These are phyloP conservation scores for Chytriomyces hyalinus DNA, from an alignment of 192 early-diverging fungal genomes.

Conservation along the genomic window DNA sequence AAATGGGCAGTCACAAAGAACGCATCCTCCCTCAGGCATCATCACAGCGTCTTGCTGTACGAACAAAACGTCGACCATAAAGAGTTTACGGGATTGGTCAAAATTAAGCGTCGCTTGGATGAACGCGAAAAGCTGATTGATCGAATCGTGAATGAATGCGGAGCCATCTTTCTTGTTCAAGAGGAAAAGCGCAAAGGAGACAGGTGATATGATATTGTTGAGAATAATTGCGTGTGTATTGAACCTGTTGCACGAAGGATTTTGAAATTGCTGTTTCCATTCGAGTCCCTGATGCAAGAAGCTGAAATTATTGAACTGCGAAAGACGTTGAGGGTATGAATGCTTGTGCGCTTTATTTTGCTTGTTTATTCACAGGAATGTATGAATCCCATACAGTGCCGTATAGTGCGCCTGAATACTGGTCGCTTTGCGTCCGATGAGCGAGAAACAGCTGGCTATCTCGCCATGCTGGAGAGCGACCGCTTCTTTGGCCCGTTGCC, in stretches of 20 bases:
- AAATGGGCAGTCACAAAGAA: neutral
- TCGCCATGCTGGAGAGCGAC: neutral
- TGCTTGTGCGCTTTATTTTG: neutral
- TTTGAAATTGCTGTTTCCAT: slow-evolving; percentile 7
- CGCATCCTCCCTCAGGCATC: neutral
- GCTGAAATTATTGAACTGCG: slow-evolving; percentile 8
- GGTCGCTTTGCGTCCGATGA: slow-evolving; percentile 7
- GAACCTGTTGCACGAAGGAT: neutral
- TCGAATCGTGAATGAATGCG: neutral
- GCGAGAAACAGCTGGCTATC: neutral
- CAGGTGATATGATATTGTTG: neutral
- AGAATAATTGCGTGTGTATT: neutral
- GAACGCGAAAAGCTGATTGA: neutral
- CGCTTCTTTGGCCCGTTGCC: neutral
- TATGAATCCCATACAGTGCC: neutral
- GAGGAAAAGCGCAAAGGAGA: neutral
- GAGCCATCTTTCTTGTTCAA: neutral
- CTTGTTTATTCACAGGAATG: neutral
- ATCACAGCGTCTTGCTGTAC: slow-evolving; percentile 1
- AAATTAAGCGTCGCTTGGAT: neutral
- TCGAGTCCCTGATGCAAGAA: slow-evolving; percentile 6
- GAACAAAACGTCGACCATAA: neutral
- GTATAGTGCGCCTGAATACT: neutral
- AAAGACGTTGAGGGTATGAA: slow-evolving; percentile 2
- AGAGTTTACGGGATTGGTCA: neutral